Base-by-base conservation (phyloP, 2,329 filamentous ascomycete species). In the Trichoderma polysporum region DNA sequence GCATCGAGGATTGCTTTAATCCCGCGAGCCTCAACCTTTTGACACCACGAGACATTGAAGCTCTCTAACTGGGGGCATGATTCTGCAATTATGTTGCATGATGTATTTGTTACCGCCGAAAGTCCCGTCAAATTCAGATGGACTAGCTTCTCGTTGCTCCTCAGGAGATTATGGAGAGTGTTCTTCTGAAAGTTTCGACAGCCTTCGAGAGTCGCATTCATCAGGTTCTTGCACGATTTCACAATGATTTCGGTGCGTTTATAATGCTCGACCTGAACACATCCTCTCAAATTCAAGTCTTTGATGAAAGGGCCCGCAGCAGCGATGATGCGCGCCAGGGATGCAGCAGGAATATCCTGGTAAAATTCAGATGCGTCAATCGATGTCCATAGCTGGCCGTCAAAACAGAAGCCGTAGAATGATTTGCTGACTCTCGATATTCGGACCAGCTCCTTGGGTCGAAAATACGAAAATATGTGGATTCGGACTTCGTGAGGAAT, bases 11-110 rank as follows among this genome's bases (percentile, higher is more conserved):
- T 85, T 60, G 86, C 85, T 70, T 85, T 87, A 63, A 98, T 81
- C 4, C 93, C 94, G 13, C 86, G 83, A 9, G 92, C 90, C 74
- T 95, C 90, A 75, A 97, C 88, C 68, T 93, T 90, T 71, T 89
- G 89, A 80, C 95, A 99, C 93, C 94, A 98, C 0, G 93, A 97
- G 22, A 98, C 87, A 73, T 97, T 96, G 70, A 98, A 85, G 65
- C 87, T 85, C 77, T 97, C 90, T n/a, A 99, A 83, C 57, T 90
- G 88, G 1, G 90, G 88, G 73, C 94, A 98, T 45, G 90, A 90
- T 62, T 90, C 84, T 0, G 92, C 90, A 68, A 99, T 90, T 68
- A 96, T 92, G 74, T 90, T 92, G 86, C 96, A 94, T 0, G 92
- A 91, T 25, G 87, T 87, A 75, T 97, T 97, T 33, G 90, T 93